Conservation (phyloP, 495 filamentous ascomycete species). For the Penicillium coffeae region DNA sequence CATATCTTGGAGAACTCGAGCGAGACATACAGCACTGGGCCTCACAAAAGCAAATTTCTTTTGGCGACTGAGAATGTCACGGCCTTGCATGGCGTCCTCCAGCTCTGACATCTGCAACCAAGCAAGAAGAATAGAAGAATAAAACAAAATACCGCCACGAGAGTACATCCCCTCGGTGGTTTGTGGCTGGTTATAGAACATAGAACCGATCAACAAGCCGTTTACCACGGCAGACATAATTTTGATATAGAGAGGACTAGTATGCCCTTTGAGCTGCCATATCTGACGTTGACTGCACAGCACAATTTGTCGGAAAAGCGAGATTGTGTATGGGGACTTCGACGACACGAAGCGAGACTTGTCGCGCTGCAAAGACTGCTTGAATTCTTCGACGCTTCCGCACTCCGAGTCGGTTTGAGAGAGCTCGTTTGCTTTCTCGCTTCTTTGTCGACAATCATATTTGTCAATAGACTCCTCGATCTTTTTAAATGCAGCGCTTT, state of each 20-base stretch:
- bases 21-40: slow-evolving; percentile 74
- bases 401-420: slow-evolving; percentile 32
- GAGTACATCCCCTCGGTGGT: slow-evolving; percentile 64
- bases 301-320: slow-evolving; percentile 58
- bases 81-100: slow-evolving; percentile 64
- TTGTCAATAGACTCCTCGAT: slow-evolving; percentile 46
- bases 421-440: slow-evolving; percentile 26
- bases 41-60: slow-evolving; percentile 73
- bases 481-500: slow-evolving; percentile 43
- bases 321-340: slow-evolving; percentile 55
- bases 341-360: slow-evolving; percentile 38
- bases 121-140: slow-evolving; percentile 70
- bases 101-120: slow-evolving; percentile 76
- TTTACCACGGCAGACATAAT: slow-evolving; percentile 31
- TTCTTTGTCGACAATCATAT: slow-evolving; percentile 38
- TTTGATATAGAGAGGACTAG: slow-evolving; percentile 32
- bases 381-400: slow-evolving; percentile 41
- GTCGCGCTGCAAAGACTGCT: slow-evolving; percentile 37
- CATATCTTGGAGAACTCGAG: slow-evolving; percentile 71
- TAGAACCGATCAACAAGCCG: slow-evolving; percentile 44
- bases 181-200: slow-evolving; percentile 43
- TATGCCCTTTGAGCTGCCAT: slow-evolving; percentile 40
- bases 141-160: slow-evolving; percentile 72
- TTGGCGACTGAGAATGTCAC: slow-evolving; percentile 74
- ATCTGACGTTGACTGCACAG: slow-evolving; percentile 61